Percentiles rank a stretch among this genome's conserved stretches.
Evolutionary conservation across 2,329 filamentous ascomycete species (phyloP).

Genomic region (Pyrenochaeta sp.): DNA sequence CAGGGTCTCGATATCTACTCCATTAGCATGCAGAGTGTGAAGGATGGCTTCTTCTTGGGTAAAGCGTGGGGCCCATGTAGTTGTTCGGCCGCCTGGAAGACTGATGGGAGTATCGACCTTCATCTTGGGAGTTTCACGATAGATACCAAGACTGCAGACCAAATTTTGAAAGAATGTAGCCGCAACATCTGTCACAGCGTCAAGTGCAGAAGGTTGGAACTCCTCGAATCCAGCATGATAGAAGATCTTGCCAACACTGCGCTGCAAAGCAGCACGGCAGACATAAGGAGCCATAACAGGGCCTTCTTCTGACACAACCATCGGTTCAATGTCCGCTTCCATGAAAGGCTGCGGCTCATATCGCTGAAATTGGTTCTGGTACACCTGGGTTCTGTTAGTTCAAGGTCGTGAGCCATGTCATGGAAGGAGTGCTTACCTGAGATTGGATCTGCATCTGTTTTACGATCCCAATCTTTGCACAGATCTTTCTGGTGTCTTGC

Average conservation of each 20-base stretch:
- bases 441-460: slow-evolving; percentile 99
- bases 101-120: slow-evolving; percentile 55
- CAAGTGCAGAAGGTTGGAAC: slow-evolving; percentile 91
- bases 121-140: slow-evolving; percentile 82
- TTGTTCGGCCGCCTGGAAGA: slow-evolving; percentile 35
- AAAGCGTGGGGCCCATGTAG: slow-evolving; percentile 70
- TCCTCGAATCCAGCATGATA: slow-evolving; percentile 98
- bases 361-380: slow-evolving; percentile 97
- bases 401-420: slow-evolving; percentile 1
- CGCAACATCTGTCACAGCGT: slow-evolving; percentile 87
- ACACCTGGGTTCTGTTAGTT: slow-evolving; percentile 67
- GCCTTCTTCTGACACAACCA: slow-evolving; percentile 87
- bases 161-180: slow-evolving; percentile 90
- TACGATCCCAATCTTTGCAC: slow-evolving; percentile 94
- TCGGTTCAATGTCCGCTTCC: slow-evolving; percentile 85
- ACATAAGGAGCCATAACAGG: slow-evolving; percentile 85
- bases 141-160: slow-evolving; percentile 78
- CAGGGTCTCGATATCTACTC: slow-evolving; percentile 79
- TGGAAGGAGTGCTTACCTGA: slow-evolving; percentile 66
- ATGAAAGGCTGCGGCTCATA: slow-evolving; percentile 89
- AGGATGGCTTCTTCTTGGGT: slow-evolving; percentile 85
- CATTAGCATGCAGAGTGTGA: slow-evolving; percentile 84
- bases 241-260: slow-evolving; percentile 91
- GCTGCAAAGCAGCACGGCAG: slow-evolving; percentile 83
- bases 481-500: slow-evolving; percentile 95